Conservation (phyloP, 2,329 filamentous ascomycete species). For the Aaosphaeria arxii region DNA sequence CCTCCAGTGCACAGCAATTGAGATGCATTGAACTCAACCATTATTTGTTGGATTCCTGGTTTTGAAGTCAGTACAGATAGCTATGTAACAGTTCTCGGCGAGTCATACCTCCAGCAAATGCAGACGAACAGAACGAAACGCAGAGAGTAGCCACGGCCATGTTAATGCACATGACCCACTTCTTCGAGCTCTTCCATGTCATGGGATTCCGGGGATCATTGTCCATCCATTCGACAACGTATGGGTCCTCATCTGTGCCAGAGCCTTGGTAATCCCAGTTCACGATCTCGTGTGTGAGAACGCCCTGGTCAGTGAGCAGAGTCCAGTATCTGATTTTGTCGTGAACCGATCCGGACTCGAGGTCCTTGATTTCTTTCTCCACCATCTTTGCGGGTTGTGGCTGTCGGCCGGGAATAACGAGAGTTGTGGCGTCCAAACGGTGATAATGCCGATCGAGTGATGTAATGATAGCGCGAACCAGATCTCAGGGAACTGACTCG, state of each 20-base stretch:
- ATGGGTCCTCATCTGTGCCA: constrained; percentile 45
- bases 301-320: constrained; percentile 35
- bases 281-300: constrained; percentile 34
- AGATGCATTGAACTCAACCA: constrained; percentile 37
- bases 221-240: constrained; percentile 46
- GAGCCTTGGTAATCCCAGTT: constrained; percentile 42
- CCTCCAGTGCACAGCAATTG: constrained; percentile 42
- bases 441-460: no score
- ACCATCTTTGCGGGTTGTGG: constrained; percentile 1
- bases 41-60: constrained; percentile 36
- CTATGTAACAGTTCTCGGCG: no score
- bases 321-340: constrained; percentile 33
- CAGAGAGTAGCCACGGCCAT: constrained; percentile 43
- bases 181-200: constrained; percentile 36
- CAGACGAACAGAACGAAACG: constrained; percentile 44
- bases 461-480: no score
- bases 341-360: constrained; percentile 29
- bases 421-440: no score
- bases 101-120: constrained; percentile 36
- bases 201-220: constrained; percentile 47
- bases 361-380: constrained; percentile 16
- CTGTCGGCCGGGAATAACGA: background rate
- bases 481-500: no score
- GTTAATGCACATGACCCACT: constrained; percentile 40
- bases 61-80: no score